A percentile compares a stretch with the other conserved stretches of the same genome.
Evolutionary conservation across 1,284 basidiomycete genomes (phyloP).

Genomic region (Sporisorium iseilematis-ciliati): DNA sequence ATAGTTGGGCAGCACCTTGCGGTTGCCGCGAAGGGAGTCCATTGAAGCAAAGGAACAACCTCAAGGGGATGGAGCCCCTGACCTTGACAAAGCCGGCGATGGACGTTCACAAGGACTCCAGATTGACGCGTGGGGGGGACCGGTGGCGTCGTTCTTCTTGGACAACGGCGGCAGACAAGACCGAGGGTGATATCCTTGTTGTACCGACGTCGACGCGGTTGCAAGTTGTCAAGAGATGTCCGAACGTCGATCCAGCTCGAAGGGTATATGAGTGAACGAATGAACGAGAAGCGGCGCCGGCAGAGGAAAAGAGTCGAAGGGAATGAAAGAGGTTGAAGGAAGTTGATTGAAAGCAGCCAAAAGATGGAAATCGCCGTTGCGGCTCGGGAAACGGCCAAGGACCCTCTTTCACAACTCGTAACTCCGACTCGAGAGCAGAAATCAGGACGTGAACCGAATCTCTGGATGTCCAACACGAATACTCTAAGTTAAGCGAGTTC

Average conservation of each 20-base stretch:
- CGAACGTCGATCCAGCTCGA: too few species aligned
- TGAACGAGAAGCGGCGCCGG: neutral
- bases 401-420: constrained; percentile 1
- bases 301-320: neutral
- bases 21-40: constrained; percentile 26
- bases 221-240: neutral
- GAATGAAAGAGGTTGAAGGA: neutral
- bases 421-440: neutral
- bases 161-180: neutral
- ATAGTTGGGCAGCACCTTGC: constrained; percentile 51
- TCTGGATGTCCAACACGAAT: neutral
- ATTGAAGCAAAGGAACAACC: constrained; percentile 12
- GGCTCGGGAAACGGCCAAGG: constrained; percentile 2
- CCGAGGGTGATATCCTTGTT: neutral
- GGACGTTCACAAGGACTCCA: neutral
- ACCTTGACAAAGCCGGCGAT: neutral
- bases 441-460: neutral
- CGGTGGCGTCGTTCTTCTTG: neutral
- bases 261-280: neutral
- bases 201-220: neutral
- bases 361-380: neutral
- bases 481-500: neutral
- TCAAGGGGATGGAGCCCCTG: neutral
- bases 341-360: neutral
- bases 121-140: neutral